Conservation (phyloP, 495 filamentous ascomycete genomes). For the Staphylotrichum tortipilum region DNA sequence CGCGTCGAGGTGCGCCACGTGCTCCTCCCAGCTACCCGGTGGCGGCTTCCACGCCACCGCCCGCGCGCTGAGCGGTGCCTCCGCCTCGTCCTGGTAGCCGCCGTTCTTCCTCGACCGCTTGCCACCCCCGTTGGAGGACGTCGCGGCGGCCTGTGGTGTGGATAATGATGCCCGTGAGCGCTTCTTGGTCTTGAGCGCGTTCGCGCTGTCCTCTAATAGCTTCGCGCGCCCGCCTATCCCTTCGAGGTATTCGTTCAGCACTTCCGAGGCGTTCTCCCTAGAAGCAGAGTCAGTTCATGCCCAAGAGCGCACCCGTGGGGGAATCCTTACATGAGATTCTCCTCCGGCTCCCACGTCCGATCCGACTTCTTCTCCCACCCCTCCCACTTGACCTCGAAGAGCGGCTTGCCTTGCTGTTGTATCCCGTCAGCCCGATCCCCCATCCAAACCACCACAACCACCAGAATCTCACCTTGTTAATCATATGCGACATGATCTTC, state of each 20-base stretch:
- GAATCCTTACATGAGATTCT: slow-evolving; percentile 45
- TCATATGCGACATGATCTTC: slow-evolving; percentile 44
- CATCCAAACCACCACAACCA: neutral
- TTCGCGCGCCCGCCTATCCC: slow-evolving; percentile 46
- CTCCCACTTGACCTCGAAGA: slow-evolving; percentile 54
- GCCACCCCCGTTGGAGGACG: no score
- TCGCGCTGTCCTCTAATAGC: slow-evolving; percentile 35
- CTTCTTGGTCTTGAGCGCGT: slow-evolving; percentile 37
- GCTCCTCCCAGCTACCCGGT: slow-evolving; percentile 50
- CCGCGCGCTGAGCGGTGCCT: slow-evolving; percentile 30
- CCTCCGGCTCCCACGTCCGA: slow-evolving; percentile 53
- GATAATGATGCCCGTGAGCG: slow-evolving; percentile 23
- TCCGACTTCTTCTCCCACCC: slow-evolving; percentile 51
- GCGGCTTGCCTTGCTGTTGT: slow-evolving; percentile 28
- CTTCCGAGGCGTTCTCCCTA: slow-evolving; percentile 36
- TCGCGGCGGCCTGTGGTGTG: slow-evolving; percentile 22
- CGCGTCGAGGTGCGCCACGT: slow-evolving; percentile 46
- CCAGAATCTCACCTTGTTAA: slow-evolving; percentile 21
- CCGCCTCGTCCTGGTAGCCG: slow-evolving; percentile 26
- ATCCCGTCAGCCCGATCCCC: neutral
- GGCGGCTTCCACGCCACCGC: slow-evolving; percentile 43
- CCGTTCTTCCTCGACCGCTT: slow-evolving; percentile 33
- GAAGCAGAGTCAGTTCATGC: slow-evolving; percentile 4
- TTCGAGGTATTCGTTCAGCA: slow-evolving; percentile 39
- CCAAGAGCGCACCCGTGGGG: neutral